Evolutionary conservation across 371 early-diverging fungal species (phyloP).

Genomic region (Mucor plumbeus): DNA sequence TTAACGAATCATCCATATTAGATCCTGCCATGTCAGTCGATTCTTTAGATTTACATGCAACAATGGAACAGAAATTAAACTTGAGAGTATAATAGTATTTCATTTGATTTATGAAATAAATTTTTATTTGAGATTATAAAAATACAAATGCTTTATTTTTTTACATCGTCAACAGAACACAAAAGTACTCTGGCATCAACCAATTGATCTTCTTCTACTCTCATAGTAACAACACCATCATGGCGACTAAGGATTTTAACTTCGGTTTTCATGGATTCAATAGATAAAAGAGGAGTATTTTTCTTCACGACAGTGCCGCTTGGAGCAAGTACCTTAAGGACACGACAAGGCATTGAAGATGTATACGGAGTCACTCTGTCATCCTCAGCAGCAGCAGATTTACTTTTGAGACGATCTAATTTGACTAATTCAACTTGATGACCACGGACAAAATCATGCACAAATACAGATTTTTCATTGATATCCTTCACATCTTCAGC

Average conservation of each 20-base stretch:
- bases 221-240: conserved; percentile 64
- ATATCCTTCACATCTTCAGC: conserved; percentile 53
- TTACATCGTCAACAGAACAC: conserved; percentile 58
- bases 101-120: too few species aligned
- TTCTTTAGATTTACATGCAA: conserved; percentile 64
- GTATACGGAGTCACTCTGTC: conserved; percentile 70
- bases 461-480: conserved; percentile 54
- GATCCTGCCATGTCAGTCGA: conserved; percentile 68
- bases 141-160: conserved; percentile 18
- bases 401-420: conserved; percentile 54
- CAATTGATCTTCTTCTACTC: conserved; percentile 68
- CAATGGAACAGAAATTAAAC: conserved; percentile 69
- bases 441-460: conserved; percentile 61
- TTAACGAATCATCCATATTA: conserved; percentile 20
- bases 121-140: not conserved
- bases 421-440: conserved; percentile 56
- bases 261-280: conserved; percentile 84
- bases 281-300: conserved; percentile 67
- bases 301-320: conserved; percentile 62
- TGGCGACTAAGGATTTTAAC: conserved; percentile 67
- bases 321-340: conserved; percentile 62
- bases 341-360: conserved; percentile 78
- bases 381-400: conserved; percentile 46
- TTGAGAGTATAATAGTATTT: conserved; percentile 33
- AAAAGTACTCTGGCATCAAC: conserved; percentile 72